Evolutionary conservation across 2,329 filamentous ascomycete species (phyloP).

Genomic region (Hyphodiscus sp.): DNA sequence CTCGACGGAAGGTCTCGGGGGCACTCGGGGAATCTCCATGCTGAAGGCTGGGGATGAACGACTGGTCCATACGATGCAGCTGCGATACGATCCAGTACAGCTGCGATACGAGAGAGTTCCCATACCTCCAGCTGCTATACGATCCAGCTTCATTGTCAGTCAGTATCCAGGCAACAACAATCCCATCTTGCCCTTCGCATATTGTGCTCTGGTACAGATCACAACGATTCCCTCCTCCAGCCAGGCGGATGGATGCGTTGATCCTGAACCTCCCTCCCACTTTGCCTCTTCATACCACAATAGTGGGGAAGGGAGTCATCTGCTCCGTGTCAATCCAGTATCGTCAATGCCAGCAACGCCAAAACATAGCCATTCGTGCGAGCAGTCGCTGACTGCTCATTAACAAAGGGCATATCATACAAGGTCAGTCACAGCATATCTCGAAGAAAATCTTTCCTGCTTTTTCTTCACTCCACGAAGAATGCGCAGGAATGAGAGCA

Average conservation of each 20-base stretch:
- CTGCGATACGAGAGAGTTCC: no score
- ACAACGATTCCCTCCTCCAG: background rate
- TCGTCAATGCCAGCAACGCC: background rate
- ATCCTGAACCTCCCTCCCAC: background rate
- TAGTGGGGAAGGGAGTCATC: background rate
- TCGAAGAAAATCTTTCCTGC: no score
- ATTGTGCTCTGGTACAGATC: no score
- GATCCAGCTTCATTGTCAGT: no score
- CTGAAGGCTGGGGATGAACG: background rate
- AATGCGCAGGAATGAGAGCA: background rate
- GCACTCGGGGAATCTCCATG: background rate
- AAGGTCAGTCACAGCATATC: no score
- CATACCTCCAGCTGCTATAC: no score
- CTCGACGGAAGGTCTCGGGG: background rate
- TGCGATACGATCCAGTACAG: no score
- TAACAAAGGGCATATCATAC: background rate
- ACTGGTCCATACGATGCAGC: no score
- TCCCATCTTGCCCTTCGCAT: no score
- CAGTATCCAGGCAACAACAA: no score
- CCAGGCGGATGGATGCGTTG: background rate
- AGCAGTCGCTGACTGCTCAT: background rate
- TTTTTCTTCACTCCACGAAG: no score
- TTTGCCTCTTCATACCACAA: background rate
- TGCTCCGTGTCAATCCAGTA: background rate
- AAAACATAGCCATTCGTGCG: background rate